phyloP scores from a whole-genome alignment of 192 early-diverging fungal species.

The Chytriomyces confervae region DNA sequence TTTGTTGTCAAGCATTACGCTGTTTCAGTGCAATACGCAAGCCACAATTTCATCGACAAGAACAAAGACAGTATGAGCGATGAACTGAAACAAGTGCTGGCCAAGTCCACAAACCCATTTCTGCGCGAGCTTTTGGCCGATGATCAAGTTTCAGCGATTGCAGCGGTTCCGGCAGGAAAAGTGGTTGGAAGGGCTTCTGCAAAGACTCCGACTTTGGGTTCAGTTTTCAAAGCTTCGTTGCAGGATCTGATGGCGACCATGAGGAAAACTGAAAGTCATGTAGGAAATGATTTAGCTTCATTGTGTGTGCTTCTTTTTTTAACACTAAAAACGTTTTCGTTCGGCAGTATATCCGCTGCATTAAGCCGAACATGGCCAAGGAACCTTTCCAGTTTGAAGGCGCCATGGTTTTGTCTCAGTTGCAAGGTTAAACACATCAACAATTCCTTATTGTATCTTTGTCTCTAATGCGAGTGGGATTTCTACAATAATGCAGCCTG shows the following conservation, averaged over 20 bases:
- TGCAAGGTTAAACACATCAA: slow-evolving; percentile 52
- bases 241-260: slow-evolving; percentile 90
- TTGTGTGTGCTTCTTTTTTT: not conserved
- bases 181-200: not conserved
- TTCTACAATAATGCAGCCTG: slow-evolving; percentile 59
- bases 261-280: slow-evolving; percentile 73
- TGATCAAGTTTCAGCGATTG: not conserved
- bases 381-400: slow-evolving; percentile 85
- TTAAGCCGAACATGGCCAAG: slow-evolving; percentile 93
- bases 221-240: slow-evolving; percentile 77
- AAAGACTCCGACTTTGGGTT: slow-evolving; percentile 83
- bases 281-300: not conserved
- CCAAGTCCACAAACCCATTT: slow-evolving; percentile 71
- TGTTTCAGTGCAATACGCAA: slow-evolving; percentile 82
- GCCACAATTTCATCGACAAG: slow-evolving; percentile 88
- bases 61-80: slow-evolving; percentile 94
- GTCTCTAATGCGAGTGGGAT: not conserved
- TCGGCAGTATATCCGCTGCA: slow-evolving; percentile 86
- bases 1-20: slow-evolving; percentile 92
- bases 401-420: slow-evolving; percentile 86
- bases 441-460: not conserved
- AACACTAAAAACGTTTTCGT: not conserved
- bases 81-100: slow-evolving; percentile 73
- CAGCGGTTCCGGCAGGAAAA: not conserved
- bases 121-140: slow-evolving; percentile 66